Evolutionary conservation across 1,284 basidiomycete genomes (phyloP), one percentile per base, ranked within the genome.

Genomic region (Phellinidium pouzarii): DNA sequence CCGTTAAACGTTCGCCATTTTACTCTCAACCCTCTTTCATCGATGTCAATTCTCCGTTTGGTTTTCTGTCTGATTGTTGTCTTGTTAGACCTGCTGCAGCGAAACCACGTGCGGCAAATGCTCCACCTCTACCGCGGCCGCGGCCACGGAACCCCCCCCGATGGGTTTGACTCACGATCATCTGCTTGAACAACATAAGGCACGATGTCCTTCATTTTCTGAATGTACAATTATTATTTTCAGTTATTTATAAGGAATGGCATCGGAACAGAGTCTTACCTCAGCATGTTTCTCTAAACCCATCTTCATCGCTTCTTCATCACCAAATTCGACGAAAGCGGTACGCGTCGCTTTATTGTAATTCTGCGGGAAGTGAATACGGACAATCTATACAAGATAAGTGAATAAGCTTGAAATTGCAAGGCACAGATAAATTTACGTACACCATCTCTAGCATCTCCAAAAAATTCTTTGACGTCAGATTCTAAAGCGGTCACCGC

Each of bases 241-340:
- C 14, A 44, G 37, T 26, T 44, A 11, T 40, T 20, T n/a, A n/a
- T n/a, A n/a, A n/a, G n/a, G n/a, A n/a, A n/a, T n/a, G n/a, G 31
- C 7, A 34, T 17, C 3, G 19, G n/a, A 3, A 17, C 37, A 17
- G 8, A 11, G n/a, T n/a, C 8, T 55, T 59, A 89, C 89, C 65
- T 83, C 81, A 12, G 74, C 77, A 60, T 86, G 81, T 60, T 81
- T 83, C 57, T 80, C 82, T 22, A 94, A 68, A 1, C 82, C 91
- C 22, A 73, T 76, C 61, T 80, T 85, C 87, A 93, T 89, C 20
- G 81, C 75, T 44, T 84, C 85, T 62, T 93, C 90, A 61, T 87
- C 86, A 5, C 79, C 84, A 66, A 94, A 94, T 65, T 94, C 92
- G 55, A 94, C 80, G 61, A 92, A 94, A 1, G 81, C 87, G 53